Conservation (phyloP, 176 grass and related monocot species). For the Oryza officinalis region DNA sequence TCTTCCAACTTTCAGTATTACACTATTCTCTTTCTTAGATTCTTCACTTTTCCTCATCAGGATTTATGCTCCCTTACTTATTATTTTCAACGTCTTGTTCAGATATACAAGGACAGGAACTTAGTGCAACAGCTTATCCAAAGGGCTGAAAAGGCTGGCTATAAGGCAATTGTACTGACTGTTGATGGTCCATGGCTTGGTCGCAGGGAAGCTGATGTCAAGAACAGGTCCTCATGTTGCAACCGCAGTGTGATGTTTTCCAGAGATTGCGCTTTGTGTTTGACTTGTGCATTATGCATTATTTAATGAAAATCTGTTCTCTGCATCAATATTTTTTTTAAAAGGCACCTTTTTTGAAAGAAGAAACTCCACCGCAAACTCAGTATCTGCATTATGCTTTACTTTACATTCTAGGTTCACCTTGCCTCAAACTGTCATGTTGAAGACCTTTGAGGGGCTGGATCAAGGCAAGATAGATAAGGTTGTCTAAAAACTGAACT, state of each 20-base stretch:
- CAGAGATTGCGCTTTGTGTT: not conserved
- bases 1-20: slow-evolving; percentile 96
- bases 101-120: slow-evolving; percentile 93
- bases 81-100: slow-evolving; percentile 1
- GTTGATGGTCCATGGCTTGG: slow-evolving; percentile 88
- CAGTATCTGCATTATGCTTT: not conserved
- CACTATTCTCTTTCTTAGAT: not conserved
- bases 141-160: slow-evolving; percentile 87
- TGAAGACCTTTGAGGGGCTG: slow-evolving; percentile 83
- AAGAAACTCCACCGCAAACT: not conserved
- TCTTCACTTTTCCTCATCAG: not conserved
- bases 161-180: slow-evolving; percentile 82
- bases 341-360: not conserved
- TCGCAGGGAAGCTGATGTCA: slow-evolving; percentile 92
- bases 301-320: not conserved
- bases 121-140: slow-evolving; percentile 68
- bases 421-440: slow-evolving; percentile 63
- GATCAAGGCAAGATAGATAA: slow-evolving; percentile 75
- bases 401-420: slow-evolving; percentile 51
- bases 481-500: slow-evolving; percentile 45
- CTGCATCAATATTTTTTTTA: not conserved
- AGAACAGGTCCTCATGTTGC: slow-evolving; percentile 63
- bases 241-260: not conserved
- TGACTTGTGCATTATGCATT: not conserved
- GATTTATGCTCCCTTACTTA: not conserved